Conservation (phyloP, 305 asterid species). For the Fraxinus angustifolia region DNA sequence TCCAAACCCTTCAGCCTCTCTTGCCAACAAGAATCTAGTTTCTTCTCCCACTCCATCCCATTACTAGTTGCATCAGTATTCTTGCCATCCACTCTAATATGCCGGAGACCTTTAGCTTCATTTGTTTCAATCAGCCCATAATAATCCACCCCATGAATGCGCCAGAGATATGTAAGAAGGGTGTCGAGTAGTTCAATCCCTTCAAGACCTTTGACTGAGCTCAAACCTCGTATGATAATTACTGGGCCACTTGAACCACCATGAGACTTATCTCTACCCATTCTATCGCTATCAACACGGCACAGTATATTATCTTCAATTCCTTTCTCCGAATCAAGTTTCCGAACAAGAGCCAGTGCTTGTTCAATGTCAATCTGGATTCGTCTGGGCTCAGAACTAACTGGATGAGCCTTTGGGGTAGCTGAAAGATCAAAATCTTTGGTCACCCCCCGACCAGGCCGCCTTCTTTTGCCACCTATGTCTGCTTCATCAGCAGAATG, state of each 20-base stretch:
- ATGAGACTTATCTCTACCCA: conserved; percentile 78
- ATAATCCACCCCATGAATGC: conserved; percentile 95
- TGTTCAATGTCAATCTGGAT: conserved; percentile 74
- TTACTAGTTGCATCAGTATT: conserved; percentile 38
- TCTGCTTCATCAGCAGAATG: conserved; percentile 82
- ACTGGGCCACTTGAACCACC: conserved; percentile 91
- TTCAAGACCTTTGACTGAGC: conserved; percentile 85
- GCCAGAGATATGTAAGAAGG: conserved; percentile 93
- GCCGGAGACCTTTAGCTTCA: conserved; percentile 92
- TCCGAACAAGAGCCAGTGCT: conserved; percentile 72
- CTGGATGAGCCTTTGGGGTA: conserved; percentile 84
- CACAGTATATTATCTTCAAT: conserved; percentile 79
- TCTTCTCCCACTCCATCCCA: conserved; percentile 82
- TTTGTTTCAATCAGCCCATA: conserved; percentile 76
- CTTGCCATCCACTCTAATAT: conserved; percentile 68
- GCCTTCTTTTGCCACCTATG: conserved; percentile 64
- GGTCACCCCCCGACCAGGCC: conserved; percentile 51
- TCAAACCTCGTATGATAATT: conserved; percentile 69
- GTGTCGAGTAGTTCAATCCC: conserved; percentile 94
- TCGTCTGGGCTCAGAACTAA: conserved; percentile 71
- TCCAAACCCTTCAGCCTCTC: conserved; percentile 88
- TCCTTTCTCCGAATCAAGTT: conserved; percentile 85
- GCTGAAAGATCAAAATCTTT: conserved; percentile 62
- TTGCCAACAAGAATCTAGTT: conserved; percentile 79
- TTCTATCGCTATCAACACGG: conserved; percentile 76